phyloP scores from a whole-genome alignment of 192 early-diverging fungal species.

The Chytriomyces sp. region DNA sequence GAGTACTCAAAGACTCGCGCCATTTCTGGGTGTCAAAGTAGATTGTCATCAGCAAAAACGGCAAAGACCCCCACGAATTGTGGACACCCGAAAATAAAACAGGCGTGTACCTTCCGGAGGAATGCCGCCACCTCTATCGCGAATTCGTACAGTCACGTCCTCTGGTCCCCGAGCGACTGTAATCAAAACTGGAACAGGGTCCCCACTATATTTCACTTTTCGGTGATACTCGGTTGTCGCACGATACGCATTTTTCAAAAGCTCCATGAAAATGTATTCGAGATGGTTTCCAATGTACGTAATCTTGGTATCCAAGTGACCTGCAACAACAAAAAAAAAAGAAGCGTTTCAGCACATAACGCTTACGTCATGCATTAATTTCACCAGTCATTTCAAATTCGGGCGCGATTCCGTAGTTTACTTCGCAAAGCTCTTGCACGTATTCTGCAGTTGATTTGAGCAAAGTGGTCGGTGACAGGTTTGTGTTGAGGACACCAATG shows the following conservation, averaged over 20 bases:
- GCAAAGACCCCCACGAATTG: neutral
- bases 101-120: constrained; percentile 62
- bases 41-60: neutral
- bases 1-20: constrained; percentile 89
- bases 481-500: constrained; percentile 88
- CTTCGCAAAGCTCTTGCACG: constrained; percentile 85
- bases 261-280: constrained; percentile 91
- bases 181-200: constrained; percentile 77
- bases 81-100: too few species aligned
- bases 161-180: constrained; percentile 78
- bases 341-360: neutral
- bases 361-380: neutral
- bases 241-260: constrained; percentile 86
- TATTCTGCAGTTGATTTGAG: constrained; percentile 71
- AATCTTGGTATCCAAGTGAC: constrained; percentile 68
- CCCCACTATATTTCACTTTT: neutral
- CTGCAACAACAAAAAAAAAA: constrained; percentile 51
- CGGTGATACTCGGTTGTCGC: constrained; percentile 74
- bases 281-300: constrained; percentile 91
- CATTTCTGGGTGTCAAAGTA: constrained; percentile 53
- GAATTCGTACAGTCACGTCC: constrained; percentile 82
- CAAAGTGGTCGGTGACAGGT: constrained; percentile 67
- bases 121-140: constrained; percentile 93
- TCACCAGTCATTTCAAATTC: constrained; percentile 49
- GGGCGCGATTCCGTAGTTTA: constrained; percentile 87